Percentiles rank a stretch among this genome's conserved stretches.
Conservation (phyloP, 2,329 filamentous ascomycete genomes). For the Raffaelea ambrosiae region DNA sequence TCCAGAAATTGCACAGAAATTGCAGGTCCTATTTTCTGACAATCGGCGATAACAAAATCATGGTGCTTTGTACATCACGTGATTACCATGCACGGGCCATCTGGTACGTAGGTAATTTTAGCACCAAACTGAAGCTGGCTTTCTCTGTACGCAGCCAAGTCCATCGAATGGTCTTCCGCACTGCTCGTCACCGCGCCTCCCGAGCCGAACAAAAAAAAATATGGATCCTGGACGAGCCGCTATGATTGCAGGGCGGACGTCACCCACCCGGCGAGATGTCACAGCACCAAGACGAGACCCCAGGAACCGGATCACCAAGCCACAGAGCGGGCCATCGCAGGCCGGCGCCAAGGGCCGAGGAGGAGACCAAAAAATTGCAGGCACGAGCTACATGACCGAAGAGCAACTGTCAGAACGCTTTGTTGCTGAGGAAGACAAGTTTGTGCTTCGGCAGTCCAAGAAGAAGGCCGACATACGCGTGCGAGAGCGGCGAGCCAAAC, state of each 20-base stretch:
- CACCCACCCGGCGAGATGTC: conserved; percentile 37
- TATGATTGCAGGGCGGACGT: conserved; percentile 41
- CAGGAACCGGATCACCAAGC: conserved; percentile 43
- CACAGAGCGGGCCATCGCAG: conserved; percentile 12
- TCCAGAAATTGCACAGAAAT: too few relatives aligned
- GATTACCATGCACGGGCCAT: too few relatives aligned
- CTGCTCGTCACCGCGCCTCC: too few relatives aligned
- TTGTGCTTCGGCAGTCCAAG: conserved; percentile 93
- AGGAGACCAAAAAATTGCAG: conserved; percentile 11
- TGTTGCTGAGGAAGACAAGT: conserved; percentile 90
- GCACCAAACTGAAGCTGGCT: too few relatives aligned
- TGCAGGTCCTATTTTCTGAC: too few relatives aligned
- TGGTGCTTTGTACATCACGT: too few relatives aligned
- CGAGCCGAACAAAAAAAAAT: conserved; percentile 9
- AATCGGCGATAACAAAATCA: too few relatives aligned
- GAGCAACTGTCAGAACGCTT: conserved; percentile 74
- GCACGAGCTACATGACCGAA: conserved; percentile 43
- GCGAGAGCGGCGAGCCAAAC: conserved; percentile 79
- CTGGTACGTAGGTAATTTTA: too few relatives aligned
- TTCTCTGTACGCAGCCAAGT: too few relatives aligned
- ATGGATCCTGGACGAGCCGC: conserved; percentile 50
- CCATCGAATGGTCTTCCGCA: too few relatives aligned
- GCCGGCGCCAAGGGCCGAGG: conserved; percentile 17
- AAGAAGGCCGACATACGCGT: conserved; percentile 96
- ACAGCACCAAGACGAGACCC: conserved; percentile 47